Base-by-base conservation (phyloP, 345 rosid genomes). In the Fremontodendron californicum region DNA sequence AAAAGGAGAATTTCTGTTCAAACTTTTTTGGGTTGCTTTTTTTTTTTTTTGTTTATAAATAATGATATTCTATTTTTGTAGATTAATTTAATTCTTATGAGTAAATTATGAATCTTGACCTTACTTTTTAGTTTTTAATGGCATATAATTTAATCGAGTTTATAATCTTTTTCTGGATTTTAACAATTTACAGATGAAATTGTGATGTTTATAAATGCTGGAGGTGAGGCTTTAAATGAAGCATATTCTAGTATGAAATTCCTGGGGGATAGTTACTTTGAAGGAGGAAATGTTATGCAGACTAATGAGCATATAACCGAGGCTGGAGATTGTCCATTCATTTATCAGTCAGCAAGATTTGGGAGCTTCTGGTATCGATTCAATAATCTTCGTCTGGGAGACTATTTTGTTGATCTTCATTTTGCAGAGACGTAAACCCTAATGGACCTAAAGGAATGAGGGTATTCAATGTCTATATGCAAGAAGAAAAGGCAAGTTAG, bases 361-460 rank as follows among this genome's bases (percentile, higher is more conserved):
- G 98, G 98, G 49, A 89, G 81, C 81, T 93, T 91, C 80, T 75
- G 85, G 81, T 96, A 96, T 78, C 66, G 42, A 55, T 81, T 96
- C 42, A 69, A 77, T 79, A 78, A 81, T 81, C 76, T 96, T 78
- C 88, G 80, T 78, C 79, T 89, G 0, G 96, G 97, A 75, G 79
- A 88, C 19, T 93, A 93, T 75, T 84, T 87, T 1, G 78, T 96
- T 73, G 98, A 96, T 82, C 90, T 96, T 66, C 97, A 96, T 84
- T 96, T 96, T 8, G 91, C 90, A 0, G 98, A 93, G 89, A 96
- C 93, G 84, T 96, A 77, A 90, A 72, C 54, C 61, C 92, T 12
- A 86, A 86, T 79, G 98, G 97, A 75, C 98, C 98, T 67, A 91
- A 87, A 83, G 99, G 96, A 82, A 92, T 93, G 75, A 84, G 99